Percentiles rank a stretch among this genome's conserved stretches.
These are phyloP conservation scores for Melastoma candidum DNA, from an alignment of 441 rosid species.

Conservation along the genomic window DNA sequence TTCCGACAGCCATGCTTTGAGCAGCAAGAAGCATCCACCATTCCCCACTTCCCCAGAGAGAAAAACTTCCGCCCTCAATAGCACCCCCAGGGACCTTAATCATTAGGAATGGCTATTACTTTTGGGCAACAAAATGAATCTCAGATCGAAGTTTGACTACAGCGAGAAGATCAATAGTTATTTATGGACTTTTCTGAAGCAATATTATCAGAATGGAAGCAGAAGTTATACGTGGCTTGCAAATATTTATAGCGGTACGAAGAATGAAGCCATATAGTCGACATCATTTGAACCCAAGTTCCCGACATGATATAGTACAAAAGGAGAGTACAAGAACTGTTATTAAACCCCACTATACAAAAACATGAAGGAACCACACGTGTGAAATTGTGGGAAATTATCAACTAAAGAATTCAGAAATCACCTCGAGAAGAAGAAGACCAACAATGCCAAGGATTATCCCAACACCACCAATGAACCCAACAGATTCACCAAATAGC, in stretches of 20 bases:
- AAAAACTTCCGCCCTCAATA: slow-evolving; percentile 40
- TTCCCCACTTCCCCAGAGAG: slow-evolving; percentile 87
- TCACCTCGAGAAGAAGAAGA: slow-evolving; percentile 82
- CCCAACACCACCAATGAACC: slow-evolving; percentile 69
- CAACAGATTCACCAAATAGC: slow-evolving; percentile 77
- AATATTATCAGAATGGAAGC: too few species aligned
- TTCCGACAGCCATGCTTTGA: slow-evolving; percentile 94
- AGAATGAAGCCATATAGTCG: too few species aligned
- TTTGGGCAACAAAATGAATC: not conserved
- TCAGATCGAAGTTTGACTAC: too few species aligned
- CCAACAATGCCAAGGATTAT: slow-evolving; percentile 75
- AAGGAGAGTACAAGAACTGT: too few species aligned
- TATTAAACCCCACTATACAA: too few species aligned
- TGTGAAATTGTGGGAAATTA: not conserved
- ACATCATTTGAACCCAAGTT: too few species aligned
- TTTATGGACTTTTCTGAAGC: too few species aligned
- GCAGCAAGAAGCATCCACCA: slow-evolving; percentile 99
- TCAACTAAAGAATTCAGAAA: not conserved
- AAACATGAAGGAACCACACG: too few species aligned
- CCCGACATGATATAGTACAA: too few species aligned
- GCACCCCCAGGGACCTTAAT: slow-evolving; percentile 59
- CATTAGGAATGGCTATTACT: slow-evolving; percentile 1
- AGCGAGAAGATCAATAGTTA: too few species aligned
- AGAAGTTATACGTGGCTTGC: too few species aligned
- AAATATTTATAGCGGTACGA: too few species aligned